Conservation (phyloP, 176 grass and related monocot genomes). For the Musa troglodytarum region DNA sequence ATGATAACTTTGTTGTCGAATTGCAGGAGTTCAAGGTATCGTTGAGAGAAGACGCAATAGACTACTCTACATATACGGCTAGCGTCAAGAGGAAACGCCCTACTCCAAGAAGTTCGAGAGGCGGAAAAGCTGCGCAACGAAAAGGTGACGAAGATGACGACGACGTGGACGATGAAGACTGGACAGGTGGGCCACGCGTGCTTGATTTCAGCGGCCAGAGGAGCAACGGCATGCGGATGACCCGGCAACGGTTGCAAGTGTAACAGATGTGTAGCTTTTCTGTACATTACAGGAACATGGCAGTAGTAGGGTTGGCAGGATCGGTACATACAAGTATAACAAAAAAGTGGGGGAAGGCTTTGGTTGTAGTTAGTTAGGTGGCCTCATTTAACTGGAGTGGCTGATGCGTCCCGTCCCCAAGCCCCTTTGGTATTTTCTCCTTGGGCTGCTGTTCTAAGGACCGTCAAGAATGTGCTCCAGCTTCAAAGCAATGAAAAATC, state of each 20-base stretch:
- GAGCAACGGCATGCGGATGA: slow-evolving; percentile 50
- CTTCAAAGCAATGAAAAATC: slow-evolving; percentile 2
- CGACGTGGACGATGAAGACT: slow-evolving; percentile 51
- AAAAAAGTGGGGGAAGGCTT: slow-evolving; percentile 15
- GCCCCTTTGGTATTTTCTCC: not conserved
- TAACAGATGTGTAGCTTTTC: slow-evolving; percentile 29
- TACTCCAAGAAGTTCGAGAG: slow-evolving; percentile 55
- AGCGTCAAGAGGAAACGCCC: slow-evolving; percentile 59
- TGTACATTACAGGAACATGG: slow-evolving; percentile 48
- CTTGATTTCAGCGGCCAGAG: slow-evolving; percentile 61
- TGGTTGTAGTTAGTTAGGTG: slow-evolving; percentile 13
- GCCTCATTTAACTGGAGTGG: slow-evolving; percentile 6
- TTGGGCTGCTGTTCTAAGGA: not conserved
- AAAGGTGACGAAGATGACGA: slow-evolving; percentile 35
- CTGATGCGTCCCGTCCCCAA: not conserved
- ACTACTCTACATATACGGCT: slow-evolving; percentile 48
- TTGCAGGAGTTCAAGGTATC: slow-evolving; percentile 80
- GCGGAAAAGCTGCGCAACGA: slow-evolving; percentile 36
- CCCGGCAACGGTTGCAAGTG: slow-evolving; percentile 58
- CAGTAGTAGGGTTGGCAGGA: not conserved
- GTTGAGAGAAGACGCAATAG: slow-evolving; percentile 81
- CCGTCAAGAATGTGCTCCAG: slow-evolving; percentile 3
- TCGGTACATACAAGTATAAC: not conserved
- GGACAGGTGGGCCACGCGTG: slow-evolving; percentile 51
- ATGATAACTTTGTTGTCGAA: slow-evolving; percentile 5